These are phyloP conservation scores for Clonostachys solani DNA, from an alignment of 2,329 filamentous ascomycete species.

Conservation along the genomic window DNA sequence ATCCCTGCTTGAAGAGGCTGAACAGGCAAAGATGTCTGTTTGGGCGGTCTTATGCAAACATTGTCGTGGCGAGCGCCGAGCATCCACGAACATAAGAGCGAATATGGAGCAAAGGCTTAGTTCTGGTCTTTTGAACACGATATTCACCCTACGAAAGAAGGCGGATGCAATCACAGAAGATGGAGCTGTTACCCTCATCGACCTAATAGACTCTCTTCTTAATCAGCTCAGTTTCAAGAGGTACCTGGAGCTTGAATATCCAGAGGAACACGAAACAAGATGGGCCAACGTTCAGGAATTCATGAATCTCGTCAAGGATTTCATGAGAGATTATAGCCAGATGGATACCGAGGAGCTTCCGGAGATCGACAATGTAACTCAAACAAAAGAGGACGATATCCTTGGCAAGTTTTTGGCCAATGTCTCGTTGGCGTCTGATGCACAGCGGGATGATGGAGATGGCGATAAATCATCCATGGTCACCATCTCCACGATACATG, in stretches of 20 bases:
- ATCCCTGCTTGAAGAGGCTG: constrained; percentile 70
- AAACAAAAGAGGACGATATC: constrained; percentile 57
- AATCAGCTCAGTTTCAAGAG: constrained; percentile 67
- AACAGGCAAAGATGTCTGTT: constrained; percentile 61
- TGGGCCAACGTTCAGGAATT: constrained; percentile 92
- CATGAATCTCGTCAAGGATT: constrained; percentile 73
- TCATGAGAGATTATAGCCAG: constrained; percentile 40
- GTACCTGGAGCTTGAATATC: constrained; percentile 68
- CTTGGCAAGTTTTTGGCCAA: constrained; percentile 85
- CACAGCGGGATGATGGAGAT: constrained; percentile 58
- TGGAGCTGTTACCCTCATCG: constrained; percentile 31
- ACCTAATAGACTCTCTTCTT: constrained; percentile 48
- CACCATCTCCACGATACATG: constrained; percentile 94
- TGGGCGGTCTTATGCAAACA: constrained; percentile 68
- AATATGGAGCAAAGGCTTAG: constrained; percentile 49
- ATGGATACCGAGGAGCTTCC: constrained; percentile 55
- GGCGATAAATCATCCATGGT: constrained; percentile 59
- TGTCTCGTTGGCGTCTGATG: constrained; percentile 78
- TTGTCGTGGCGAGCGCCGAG: constrained; percentile 41
- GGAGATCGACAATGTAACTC: constrained; percentile 66
- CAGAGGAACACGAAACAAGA: constrained; percentile 70
- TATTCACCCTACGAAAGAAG: constrained; percentile 22
- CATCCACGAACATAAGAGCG: constrained; percentile 43
- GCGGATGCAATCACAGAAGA: constrained; percentile 16
- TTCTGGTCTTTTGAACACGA: constrained; percentile 41